These are phyloP conservation scores for Polygonum aviculare DNA, from an alignment of 148 eudicot genomes.

Conservation along the genomic window DNA sequence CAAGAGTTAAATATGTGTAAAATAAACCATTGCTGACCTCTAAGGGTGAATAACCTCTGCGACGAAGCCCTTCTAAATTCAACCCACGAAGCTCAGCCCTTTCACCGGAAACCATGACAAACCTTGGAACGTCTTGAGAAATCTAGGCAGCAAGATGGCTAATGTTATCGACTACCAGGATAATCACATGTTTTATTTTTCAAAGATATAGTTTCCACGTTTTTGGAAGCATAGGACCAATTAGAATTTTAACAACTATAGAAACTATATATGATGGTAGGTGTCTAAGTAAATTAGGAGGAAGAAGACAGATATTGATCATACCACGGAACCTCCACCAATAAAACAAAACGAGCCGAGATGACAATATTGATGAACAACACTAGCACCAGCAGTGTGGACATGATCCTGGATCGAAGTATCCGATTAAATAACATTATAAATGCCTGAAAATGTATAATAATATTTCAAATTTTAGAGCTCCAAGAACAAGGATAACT, in stretches of 20 bases:
- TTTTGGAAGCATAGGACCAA: background rate
- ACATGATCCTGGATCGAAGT: conserved; percentile 49
- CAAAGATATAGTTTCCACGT: background rate
- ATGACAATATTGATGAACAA: conserved; percentile 82
- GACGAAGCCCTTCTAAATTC: conserved; percentile 82
- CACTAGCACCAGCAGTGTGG: conserved; percentile 83
- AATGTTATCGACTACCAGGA: background rate
- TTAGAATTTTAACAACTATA: background rate
- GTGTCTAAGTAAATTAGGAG: background rate
- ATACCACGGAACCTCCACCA: conserved; percentile 98
- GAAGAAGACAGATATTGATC: conserved; percentile 2
- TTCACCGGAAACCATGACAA: conserved; percentile 84
- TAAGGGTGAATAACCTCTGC: conserved; percentile 56
- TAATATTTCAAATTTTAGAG: background rate
- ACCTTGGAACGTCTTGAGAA: conserved; percentile 92
- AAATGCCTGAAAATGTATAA: background rate
- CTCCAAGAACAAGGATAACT: conserved; percentile 12
- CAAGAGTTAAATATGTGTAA: background rate
- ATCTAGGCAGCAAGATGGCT: conserved; percentile 29
- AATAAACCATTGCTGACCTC: conserved; percentile 42
- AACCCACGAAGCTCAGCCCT: conserved; percentile 94
- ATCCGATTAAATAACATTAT: background rate
- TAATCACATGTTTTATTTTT: background rate
- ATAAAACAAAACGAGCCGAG: conserved; percentile 82
- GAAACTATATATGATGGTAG: background rate